A percentile compares a stretch with the other conserved stretches of the same genome.
Conservation (phyloP, 139 green algal genomes). For the Chlorella sp. region DNA sequence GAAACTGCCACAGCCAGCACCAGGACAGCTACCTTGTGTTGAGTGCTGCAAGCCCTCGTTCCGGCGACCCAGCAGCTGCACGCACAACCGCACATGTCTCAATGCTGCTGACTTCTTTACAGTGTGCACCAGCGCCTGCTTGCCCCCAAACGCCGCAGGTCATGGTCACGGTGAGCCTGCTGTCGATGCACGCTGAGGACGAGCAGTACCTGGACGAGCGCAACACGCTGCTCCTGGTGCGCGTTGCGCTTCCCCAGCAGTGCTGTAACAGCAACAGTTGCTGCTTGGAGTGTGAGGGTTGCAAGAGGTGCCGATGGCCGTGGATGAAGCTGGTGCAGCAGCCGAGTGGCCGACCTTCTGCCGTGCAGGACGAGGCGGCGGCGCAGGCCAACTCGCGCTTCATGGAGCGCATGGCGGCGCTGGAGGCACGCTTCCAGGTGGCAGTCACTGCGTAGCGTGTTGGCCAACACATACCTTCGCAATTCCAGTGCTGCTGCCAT, state of each 20-base stretch:
- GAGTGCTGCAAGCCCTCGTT: too few relatives aligned
- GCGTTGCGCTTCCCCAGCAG: neutral
- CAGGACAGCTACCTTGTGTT: neutral
- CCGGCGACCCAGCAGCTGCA: too few relatives aligned
- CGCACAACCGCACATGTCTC: too few relatives aligned
- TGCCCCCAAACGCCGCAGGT: neutral
- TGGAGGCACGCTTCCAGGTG: too few relatives aligned
- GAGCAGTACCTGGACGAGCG: slow-evolving; percentile 27
- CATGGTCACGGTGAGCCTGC: slow-evolving; percentile 21
- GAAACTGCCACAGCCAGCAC: neutral
- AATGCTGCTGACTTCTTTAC: too few relatives aligned
- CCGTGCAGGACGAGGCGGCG: neutral
- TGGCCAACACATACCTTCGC: too few relatives aligned
- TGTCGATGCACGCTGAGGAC: slow-evolving; percentile 12
- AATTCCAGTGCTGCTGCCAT: neutral
- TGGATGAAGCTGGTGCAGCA: neutral
- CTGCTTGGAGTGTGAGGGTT: too few relatives aligned
- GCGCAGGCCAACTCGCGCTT: neutral
- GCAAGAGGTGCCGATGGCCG: too few relatives aligned
- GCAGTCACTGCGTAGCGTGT: too few relatives aligned
- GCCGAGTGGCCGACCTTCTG: neutral
- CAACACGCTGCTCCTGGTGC: slow-evolving; percentile 16
- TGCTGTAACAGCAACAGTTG: too few relatives aligned
- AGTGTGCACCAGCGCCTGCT: too few relatives aligned
- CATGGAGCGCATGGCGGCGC: slow-evolving; percentile 9